A percentile compares a stretch with the other conserved stretches of the same genome.
These are phyloP conservation scores for Bipolaris sorokiniana DNA, from an alignment of 2,329 filamentous ascomycete genomes.

Conservation along the genomic window DNA sequence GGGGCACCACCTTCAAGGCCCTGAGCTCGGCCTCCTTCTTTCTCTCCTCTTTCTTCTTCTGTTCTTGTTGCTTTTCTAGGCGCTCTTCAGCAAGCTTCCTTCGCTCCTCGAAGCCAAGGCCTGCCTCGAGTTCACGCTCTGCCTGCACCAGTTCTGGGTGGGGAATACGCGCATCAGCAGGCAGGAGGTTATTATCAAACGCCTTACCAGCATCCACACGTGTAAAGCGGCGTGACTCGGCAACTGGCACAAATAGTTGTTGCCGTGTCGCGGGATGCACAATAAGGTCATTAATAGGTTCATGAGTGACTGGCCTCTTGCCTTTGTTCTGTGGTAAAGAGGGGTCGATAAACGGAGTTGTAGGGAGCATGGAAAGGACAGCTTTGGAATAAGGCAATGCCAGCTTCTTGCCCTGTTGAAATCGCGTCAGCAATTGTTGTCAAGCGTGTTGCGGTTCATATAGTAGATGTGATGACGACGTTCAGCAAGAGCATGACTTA, in stretches of 20 bases:
- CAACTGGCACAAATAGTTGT: conserved; percentile 67
- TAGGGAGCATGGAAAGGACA: conserved; percentile 79
- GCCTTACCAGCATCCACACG: conserved; percentile 68
- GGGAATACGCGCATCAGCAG: conserved; percentile 68
- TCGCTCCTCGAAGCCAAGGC: conserved; percentile 45
- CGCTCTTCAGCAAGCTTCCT: conserved; percentile 40
- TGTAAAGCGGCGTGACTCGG: conserved; percentile 69
- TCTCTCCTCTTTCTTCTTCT: conserved; percentile 50
- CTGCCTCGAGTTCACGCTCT: conserved; percentile 47
- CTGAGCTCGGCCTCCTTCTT: conserved; percentile 54
- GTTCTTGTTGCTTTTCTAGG: conserved; percentile 39
- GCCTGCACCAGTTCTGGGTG: conserved; percentile 64
- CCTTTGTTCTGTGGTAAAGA: conserved; percentile 32
- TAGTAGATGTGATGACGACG: conserved; percentile 14
- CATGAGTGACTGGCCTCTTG: conserved; percentile 56
- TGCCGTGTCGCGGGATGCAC: conserved; percentile 61
- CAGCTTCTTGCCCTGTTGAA: conserved; percentile 71
- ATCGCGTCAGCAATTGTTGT: conserved; percentile 23
- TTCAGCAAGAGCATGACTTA: conserved; percentile 77
- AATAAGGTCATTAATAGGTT: conserved; percentile 69
- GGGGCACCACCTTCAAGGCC: conserved; percentile 53
- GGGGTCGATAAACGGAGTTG: conserved; percentile 56
- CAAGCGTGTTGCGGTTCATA: neutral
- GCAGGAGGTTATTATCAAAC: conserved; percentile 64
- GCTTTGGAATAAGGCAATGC: conserved; percentile 78